These are phyloP conservation scores for Trypanosoma avium DNA, from an alignment of 208 protist genomes.

Conservation along the genomic window DNA sequence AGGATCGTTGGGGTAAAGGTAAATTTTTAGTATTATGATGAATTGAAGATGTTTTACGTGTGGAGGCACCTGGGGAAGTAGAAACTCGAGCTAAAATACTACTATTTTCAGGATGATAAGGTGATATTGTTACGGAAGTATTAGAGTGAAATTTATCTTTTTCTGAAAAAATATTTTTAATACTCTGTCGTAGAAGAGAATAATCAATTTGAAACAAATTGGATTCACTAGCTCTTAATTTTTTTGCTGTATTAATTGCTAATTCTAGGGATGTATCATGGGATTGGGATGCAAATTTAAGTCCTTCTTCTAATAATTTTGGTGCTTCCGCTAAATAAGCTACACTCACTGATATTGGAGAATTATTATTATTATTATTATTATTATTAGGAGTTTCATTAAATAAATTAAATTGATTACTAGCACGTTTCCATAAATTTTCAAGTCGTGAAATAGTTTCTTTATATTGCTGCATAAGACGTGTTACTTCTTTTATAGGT, in stretches of 20 bases:
- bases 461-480: slow-evolving; percentile 38
- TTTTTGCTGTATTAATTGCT: slow-evolving; percentile 4
- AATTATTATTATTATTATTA: too few relatives aligned
- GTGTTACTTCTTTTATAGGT: slow-evolving; percentile 38
- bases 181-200: slow-evolving; percentile 1
- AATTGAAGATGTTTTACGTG: neutral
- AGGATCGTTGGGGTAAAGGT: too few relatives aligned
- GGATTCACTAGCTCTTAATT: slow-evolving; percentile 1
- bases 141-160: neutral
- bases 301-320: slow-evolving; percentile 19
- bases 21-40: neutral
- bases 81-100: neutral
- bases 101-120: neutral
- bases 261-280: slow-evolving; percentile 18
- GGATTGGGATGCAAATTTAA: slow-evolving; percentile 19
- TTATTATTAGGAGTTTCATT: neutral
- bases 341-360: slow-evolving; percentile 1
- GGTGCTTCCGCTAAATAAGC: slow-evolving; percentile 22
- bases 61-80: neutral
- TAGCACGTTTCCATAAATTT: slow-evolving; percentile 23
- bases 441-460: slow-evolving; percentile 39
- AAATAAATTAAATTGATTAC: neutral
- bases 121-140: neutral
- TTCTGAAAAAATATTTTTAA: slow-evolving; percentile 6
- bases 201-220: slow-evolving; percentile 16